These are phyloP conservation scores for Phaffomyces antillensis DNA, from an alignment of 805 yeast species.

Conservation along the genomic window DNA sequence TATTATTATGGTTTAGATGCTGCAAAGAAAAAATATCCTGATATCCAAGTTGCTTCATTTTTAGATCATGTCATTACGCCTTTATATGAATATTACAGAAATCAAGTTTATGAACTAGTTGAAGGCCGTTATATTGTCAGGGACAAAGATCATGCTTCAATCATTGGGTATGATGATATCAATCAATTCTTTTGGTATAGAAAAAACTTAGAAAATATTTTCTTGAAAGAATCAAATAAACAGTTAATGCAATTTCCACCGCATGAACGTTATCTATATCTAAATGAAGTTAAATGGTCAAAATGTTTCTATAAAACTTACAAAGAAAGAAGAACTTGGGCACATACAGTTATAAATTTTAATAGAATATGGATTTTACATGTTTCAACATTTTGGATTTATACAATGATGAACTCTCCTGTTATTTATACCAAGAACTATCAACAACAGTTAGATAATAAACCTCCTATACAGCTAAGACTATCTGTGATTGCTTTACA, in stretches of 20 bases:
- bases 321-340: conserved; percentile 69
- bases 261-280: conserved; percentile 45
- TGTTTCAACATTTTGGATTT: conserved; percentile 69
- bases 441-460: conserved; percentile 44
- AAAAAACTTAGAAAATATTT: conserved; percentile 55
- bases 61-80: conserved; percentile 73
- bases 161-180: conserved; percentile 85
- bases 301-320: conserved; percentile 69
- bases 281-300: conserved; percentile 58
- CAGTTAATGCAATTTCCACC: conserved; percentile 32
- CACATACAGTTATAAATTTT: conserved; percentile 65
- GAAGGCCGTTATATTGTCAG: conserved; percentile 38
- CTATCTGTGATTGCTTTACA: conserved; percentile 59
- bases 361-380: conserved; percentile 78
- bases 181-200: conserved; percentile 84
- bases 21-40: conserved; percentile 25
- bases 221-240: conserved; percentile 34
- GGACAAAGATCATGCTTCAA: conserved; percentile 58
- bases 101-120: conserved; percentile 41
- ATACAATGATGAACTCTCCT: conserved; percentile 61
- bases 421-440: conserved; percentile 58
- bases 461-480: conserved; percentile 50
- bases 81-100: conserved; percentile 51
- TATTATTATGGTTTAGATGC: conserved; percentile 43
- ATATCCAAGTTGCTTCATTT: conserved; percentile 31